phyloP scores from a whole-genome alignment of 1,284 basidiomycete species.

The Ceratobasidium sp. region DNA sequence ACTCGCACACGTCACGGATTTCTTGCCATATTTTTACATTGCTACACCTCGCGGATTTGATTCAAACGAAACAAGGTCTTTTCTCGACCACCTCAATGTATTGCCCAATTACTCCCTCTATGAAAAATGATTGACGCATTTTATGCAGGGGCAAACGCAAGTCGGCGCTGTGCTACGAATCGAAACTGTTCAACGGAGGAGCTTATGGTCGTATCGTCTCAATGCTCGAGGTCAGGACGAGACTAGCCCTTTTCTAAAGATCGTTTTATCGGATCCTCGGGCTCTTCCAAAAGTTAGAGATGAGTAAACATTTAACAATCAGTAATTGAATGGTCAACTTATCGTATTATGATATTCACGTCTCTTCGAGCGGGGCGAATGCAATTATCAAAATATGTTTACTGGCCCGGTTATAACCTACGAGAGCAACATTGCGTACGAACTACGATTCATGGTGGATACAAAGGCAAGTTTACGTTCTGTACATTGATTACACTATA shows the following conservation, averaged over 20 bases:
- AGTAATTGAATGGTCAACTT: conserved; percentile 49
- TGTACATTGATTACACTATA: neutral
- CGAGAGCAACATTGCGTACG: conserved; percentile 93
- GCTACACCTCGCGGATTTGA: conserved; percentile 86
- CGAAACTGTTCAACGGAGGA: conserved; percentile 76
- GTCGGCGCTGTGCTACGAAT: conserved; percentile 67
- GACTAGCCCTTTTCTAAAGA: conserved; percentile 82
- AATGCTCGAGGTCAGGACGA: conserved; percentile 71
- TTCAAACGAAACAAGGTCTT: conserved; percentile 72
- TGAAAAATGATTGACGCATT: neutral
- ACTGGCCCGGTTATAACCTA: conserved; percentile 74
- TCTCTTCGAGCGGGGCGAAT: conserved; percentile 87
- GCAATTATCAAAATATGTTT: conserved; percentile 79
- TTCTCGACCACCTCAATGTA: conserved; percentile 84
- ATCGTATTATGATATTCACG: conserved; percentile 65
- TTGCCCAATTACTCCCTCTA: conserved; percentile 10
- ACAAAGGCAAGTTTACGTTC: conserved; percentile 71
- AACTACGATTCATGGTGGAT: conserved; percentile 96
- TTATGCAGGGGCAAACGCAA: conserved; percentile 55
- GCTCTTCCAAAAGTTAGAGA: conserved; percentile 89
- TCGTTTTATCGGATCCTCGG: conserved; percentile 80
- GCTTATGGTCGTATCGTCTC: conserved; percentile 84
- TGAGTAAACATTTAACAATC: conserved; percentile 65
- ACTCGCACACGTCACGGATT: conserved; percentile 82
- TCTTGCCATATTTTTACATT: conserved; percentile 93